Percentiles rank a stretch among this genome's conserved stretches.
Conservation (phyloP, 2,329 filamentous ascomycete genomes). For the Graphium sp. region DNA sequence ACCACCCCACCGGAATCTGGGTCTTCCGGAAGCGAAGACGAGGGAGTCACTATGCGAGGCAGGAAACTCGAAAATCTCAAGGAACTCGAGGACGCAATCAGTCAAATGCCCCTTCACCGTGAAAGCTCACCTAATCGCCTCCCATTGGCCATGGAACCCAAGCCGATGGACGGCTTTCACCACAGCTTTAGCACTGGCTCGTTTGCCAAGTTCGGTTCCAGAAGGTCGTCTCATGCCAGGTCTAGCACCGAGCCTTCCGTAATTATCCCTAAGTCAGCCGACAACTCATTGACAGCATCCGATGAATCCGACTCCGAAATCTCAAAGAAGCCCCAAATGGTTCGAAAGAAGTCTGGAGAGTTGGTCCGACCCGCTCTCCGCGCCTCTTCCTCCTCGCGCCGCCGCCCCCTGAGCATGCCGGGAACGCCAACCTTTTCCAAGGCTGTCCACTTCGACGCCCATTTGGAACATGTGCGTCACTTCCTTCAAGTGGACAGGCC, state of each 20-base stretch:
- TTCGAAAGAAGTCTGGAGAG: constrained; percentile 96
- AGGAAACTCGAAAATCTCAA: constrained; percentile 33
- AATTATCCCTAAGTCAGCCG: constrained; percentile 24
- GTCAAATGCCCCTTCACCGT: constrained; percentile 55
- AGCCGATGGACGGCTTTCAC: constrained; percentile 18
- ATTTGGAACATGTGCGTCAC: constrained; percentile 89
- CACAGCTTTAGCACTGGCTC: constrained; percentile 29
- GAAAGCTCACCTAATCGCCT: constrained; percentile 42
- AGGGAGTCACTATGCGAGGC: constrained; percentile 35
- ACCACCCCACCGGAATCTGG: constrained; percentile 79
- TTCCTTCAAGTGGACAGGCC: constrained; percentile 89
- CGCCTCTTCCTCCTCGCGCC: constrained; percentile 44
- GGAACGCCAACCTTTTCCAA: constrained; percentile 93
- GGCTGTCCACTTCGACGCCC: constrained; percentile 95
- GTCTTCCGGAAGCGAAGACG: constrained; percentile 58
- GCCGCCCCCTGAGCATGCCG: constrained; percentile 89
- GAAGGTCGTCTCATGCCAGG: constrained; percentile 23
- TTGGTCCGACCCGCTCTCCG: constrained; percentile 84
- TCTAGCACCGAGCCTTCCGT: constrained; percentile 38
- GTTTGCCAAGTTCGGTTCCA: constrained; percentile 19
- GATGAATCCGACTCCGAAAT: constrained; percentile 46
- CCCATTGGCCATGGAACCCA: constrained; percentile 14
- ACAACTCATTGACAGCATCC: constrained; percentile 31
- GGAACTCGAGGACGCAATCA: constrained; percentile 70
- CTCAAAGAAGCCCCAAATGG: constrained; percentile 66